Evolutionary conservation across 1,284 basidiomycete species (phyloP).

Genomic region (Coniferiporia sulphurascens): DNA sequence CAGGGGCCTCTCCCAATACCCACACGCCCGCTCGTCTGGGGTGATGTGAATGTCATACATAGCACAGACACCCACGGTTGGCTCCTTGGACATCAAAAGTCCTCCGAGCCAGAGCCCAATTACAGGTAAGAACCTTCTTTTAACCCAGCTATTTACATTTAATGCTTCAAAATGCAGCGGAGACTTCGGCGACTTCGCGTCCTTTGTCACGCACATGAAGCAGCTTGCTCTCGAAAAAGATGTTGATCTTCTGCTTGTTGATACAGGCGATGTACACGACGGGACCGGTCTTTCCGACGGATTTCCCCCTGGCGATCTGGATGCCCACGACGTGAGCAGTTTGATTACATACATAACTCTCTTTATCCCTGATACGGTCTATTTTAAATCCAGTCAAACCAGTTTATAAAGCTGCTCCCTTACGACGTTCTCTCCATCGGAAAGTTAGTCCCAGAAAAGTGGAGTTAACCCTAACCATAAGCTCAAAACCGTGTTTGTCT

Average conservation of each 20-base stretch:
- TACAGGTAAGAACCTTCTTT: conserved; percentile 42
- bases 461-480: not conserved
- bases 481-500: not conserved
- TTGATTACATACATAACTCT: not conserved
- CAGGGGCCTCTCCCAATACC: conserved; percentile 46
- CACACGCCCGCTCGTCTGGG: conserved; percentile 62
- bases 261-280: conserved; percentile 78
- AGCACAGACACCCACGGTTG: conserved; percentile 82
- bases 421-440: conserved; percentile 85
- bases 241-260: conserved; percentile 66
- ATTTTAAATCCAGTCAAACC: conserved; percentile 43
- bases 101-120: conserved; percentile 66
- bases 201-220: conserved; percentile 83
- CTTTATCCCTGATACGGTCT: not conserved
- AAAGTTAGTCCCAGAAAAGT: conserved; percentile 46
- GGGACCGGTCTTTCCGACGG: conserved; percentile 75
- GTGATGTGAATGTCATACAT: conserved; percentile 74
- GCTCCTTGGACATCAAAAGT: conserved; percentile 71
- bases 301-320: conserved; percentile 59
- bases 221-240: conserved; percentile 57
- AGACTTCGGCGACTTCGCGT: conserved; percentile 76
- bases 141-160: not conserved
- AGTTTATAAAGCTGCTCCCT: conserved; percentile 68
- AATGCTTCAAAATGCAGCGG: conserved; percentile 37
- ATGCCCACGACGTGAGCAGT: conserved; percentile 59